phyloP scores from a whole-genome alignment of 1,284 basidiomycete genomes.

The Amylostereum chailletii region DNA sequence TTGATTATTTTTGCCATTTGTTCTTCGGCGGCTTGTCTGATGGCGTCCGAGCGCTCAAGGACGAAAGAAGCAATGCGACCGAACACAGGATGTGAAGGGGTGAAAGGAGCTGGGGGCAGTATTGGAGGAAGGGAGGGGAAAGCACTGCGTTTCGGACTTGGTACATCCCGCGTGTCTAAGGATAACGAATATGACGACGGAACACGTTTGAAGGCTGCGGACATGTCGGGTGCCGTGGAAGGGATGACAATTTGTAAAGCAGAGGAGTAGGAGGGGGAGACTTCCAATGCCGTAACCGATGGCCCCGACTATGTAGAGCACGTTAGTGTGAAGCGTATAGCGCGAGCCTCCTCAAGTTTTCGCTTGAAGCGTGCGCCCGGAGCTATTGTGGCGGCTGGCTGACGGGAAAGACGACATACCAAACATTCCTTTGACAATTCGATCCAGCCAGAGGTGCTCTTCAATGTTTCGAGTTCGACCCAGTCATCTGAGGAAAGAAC shows the following conservation, averaged over 20 bases:
- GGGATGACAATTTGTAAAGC: no score
- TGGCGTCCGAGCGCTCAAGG: constrained; percentile 39
- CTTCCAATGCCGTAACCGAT: no score
- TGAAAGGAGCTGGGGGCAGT: constrained; percentile 69
- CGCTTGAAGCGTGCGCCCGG: no score
- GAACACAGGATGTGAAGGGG: constrained; percentile 67
- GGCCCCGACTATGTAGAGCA: no score
- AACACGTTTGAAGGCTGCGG: no score
- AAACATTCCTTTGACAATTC: constrained; percentile 57
- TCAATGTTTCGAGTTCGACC: constrained; percentile 64
- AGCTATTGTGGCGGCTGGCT: neutral
- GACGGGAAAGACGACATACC: constrained; percentile 37
- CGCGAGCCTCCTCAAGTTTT: no score
- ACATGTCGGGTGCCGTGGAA: no score
- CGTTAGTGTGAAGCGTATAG: no score
- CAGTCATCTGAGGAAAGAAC: constrained; percentile 65
- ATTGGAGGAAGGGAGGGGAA: constrained; percentile 25
- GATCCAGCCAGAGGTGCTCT: constrained; percentile 63
- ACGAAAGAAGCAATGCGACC: constrained; percentile 54
- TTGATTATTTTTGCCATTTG: constrained; percentile 46
- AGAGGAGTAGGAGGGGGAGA: no score
- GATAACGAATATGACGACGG: no score
- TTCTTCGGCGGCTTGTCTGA: constrained; percentile 51
- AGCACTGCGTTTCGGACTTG: neutral
- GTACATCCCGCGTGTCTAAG: no score